Conservation (phyloP, 2,329 filamentous ascomycete species). For the Talaromyces piceae region DNA sequence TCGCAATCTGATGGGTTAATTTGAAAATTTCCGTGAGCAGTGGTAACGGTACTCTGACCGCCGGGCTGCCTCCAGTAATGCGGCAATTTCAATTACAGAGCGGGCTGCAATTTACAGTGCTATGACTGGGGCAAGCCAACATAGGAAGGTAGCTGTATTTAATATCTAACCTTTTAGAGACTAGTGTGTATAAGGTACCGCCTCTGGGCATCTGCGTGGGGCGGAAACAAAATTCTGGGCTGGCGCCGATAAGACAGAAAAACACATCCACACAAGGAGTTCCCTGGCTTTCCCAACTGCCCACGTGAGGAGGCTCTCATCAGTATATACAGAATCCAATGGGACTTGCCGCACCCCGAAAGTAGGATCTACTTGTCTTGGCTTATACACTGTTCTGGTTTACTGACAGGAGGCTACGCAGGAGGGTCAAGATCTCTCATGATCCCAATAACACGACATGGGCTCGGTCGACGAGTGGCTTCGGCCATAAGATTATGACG, state of each 20-base stretch:
- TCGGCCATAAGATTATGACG: constrained; percentile 83
- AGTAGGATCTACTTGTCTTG: constrained; percentile 39
- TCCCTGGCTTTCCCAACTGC: neutral
- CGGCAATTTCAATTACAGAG: neutral
- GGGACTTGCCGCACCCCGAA: constrained; percentile 62
- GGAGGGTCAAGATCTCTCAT: constrained; percentile 65
- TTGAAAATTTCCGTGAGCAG: neutral
- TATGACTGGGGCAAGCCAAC: neutral
- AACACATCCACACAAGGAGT: neutral
- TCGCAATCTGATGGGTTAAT: neutral
- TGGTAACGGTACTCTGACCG: neutral
- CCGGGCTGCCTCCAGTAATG: neutral
- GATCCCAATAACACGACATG: constrained; percentile 97
- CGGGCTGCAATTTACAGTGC: neutral
- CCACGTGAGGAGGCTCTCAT: neutral
- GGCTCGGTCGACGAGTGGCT: constrained; percentile 72
- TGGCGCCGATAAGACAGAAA: neutral
- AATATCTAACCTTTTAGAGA: neutral
- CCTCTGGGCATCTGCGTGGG: neutral
- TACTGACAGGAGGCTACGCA: constrained; percentile 22
- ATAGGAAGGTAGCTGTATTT: neutral
- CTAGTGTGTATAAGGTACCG: neutral
- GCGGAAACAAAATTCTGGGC: neutral
- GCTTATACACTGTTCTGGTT: neutral
- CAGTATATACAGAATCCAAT: constrained; percentile 35